Evolutionary conservation across 2,329 filamentous ascomycete genomes (phyloP).

Genomic region (Clarireedia hainanense): DNA sequence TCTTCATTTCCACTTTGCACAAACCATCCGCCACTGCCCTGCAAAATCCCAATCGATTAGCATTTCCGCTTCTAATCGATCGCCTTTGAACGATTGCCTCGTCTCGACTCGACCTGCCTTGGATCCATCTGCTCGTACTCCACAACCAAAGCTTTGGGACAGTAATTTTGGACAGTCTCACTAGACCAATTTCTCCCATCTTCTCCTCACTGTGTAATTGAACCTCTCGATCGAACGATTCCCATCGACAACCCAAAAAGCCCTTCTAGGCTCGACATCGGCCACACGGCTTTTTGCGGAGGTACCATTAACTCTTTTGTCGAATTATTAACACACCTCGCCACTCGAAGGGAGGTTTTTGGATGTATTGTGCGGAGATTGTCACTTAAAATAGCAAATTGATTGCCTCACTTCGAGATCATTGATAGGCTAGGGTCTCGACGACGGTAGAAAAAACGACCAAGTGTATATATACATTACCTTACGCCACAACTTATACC

Average conservation of each 20-base stretch:
- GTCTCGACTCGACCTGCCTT: neutral
- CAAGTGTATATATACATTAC: constrained; percentile 6
- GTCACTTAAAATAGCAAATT: neutral
- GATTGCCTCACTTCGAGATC: constrained; percentile 5
- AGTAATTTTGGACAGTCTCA: constrained; percentile 1
- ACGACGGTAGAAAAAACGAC: neutral
- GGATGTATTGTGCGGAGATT: neutral
- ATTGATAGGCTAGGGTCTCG: constrained; percentile 1
- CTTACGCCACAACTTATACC: neutral
- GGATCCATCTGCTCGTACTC: neutral
- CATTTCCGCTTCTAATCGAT: neutral
- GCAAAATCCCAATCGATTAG: neutral
- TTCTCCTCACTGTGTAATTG: constrained; percentile 5
- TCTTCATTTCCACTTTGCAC: neutral
- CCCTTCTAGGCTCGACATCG: no score
- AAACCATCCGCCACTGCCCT: neutral
- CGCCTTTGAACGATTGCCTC: neutral
- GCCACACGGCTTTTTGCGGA: neutral
- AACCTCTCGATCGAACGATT: neutral
- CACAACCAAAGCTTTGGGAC: neutral
- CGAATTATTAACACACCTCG: neutral
- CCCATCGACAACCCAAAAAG: neutral
- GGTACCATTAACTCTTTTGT: neutral
- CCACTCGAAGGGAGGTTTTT: neutral
- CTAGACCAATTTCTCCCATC: neutral